These are phyloP conservation scores for Acacia melanoxylon DNA, from an alignment of 306 rosid genomes.

Conservation along the genomic window DNA sequence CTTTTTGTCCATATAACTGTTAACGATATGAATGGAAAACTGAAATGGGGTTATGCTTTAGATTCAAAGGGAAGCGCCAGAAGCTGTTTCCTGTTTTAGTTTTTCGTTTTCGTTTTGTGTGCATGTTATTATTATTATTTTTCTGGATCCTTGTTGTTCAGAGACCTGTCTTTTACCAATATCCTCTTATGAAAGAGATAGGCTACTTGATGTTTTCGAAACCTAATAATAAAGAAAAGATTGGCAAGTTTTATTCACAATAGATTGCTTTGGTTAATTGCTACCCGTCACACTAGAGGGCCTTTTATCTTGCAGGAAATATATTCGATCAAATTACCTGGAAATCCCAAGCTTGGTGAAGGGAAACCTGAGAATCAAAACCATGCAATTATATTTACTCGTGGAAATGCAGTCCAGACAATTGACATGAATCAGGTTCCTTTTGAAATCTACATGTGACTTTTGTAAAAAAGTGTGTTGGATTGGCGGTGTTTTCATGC, in stretches of 20 bases:
- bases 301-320: constrained; percentile 64
- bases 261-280: constrained; percentile 2
- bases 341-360: constrained; percentile 92
- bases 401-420: constrained; percentile 95
- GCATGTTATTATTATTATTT: no score
- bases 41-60: background rate
- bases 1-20: background rate
- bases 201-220: background rate
- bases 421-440: constrained; percentile 97
- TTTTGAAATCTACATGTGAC: constrained; percentile 4
- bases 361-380: constrained; percentile 99
- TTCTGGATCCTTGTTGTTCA: background rate
- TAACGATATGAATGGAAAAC: background rate
- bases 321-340: constrained; percentile 86
- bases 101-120: background rate
- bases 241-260: background rate
- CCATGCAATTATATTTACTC: constrained; percentile 92
- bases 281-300: constrained; percentile 7
- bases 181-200: background rate
- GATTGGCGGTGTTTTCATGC: background rate
- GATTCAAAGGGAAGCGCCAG: background rate
- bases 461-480: constrained; percentile 2
- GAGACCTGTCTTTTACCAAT: background rate
- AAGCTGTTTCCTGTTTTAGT: background rate
- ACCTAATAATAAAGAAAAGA: background rate